phyloP scores from a whole-genome alignment of 2,329 filamentous ascomycete species.

The Thielaviopsis euricoi region DNA sequence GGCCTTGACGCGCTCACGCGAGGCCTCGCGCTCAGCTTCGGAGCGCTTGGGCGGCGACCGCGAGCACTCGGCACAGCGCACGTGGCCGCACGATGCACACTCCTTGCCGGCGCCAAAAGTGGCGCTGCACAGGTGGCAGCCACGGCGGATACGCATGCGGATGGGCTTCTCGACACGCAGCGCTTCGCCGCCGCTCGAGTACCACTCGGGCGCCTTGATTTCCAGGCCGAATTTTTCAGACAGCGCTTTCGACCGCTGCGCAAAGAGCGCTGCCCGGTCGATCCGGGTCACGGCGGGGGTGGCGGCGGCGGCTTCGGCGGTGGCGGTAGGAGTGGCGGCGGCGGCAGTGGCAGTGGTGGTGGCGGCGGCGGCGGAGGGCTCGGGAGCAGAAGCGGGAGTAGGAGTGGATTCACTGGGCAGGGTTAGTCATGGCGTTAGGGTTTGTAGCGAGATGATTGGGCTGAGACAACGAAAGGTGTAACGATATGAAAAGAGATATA shows the following conservation, averaged over 20 bases:
- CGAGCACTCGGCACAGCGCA: constrained; percentile 64
- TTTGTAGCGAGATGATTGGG: not conserved
- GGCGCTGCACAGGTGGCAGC: constrained; percentile 66
- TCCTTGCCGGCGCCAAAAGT: constrained; percentile 57
- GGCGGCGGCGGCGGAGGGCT: not conserved
- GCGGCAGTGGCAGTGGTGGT: not conserved
- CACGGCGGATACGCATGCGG: constrained; percentile 60
- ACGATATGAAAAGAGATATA: not conserved
- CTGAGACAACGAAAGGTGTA: not conserved
- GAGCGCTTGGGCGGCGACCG: constrained; percentile 53
- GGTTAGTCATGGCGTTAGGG: no score
- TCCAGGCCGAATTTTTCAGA: constrained; percentile 39
- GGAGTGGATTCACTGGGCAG: no score
- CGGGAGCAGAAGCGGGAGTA: no score
- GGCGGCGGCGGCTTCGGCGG: constrained; percentile 16
- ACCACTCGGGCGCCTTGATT: constrained; percentile 36
- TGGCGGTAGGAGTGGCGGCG: not conserved
- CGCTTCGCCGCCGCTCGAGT: constrained; percentile 35
- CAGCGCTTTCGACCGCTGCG: constrained; percentile 39
- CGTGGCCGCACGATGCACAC: constrained; percentile 63
- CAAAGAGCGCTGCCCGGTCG: constrained; percentile 31
- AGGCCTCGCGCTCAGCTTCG: constrained; percentile 36
- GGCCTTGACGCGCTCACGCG: constrained; percentile 31
- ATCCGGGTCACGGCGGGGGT: constrained; percentile 9
- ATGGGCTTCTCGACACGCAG: constrained; percentile 58